A percentile compares a stretch with the other conserved stretches of the same genome.
phyloP scores from a whole-genome alignment of 352 stramenopile genomes.

The Thalassiosira exigua region DNA sequence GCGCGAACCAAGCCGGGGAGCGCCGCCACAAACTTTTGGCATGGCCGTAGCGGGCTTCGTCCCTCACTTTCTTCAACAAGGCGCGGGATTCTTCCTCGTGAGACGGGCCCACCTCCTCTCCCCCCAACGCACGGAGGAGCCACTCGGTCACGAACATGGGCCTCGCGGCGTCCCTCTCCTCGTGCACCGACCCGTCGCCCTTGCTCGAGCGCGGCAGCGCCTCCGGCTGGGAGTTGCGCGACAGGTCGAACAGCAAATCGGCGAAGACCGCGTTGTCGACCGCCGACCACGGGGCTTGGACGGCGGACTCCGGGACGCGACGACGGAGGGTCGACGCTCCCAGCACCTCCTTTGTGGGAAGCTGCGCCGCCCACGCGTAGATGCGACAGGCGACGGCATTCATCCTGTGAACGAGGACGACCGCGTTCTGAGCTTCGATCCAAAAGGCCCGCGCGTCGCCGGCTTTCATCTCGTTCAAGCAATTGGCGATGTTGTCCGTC shows the following conservation, averaged over 20 bases:
- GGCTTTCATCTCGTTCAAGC: not conserved
- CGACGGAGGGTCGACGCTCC: not conserved
- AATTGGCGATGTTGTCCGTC: not conserved
- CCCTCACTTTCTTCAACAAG: slow-evolving; percentile 21
- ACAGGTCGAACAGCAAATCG: slow-evolving; percentile 4
- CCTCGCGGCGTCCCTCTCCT: not conserved
- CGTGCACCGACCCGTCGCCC: not conserved
- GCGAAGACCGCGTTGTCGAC: slow-evolving; percentile 3
- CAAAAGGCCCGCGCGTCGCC: slow-evolving; percentile 2
- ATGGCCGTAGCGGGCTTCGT: slow-evolving; percentile 23
- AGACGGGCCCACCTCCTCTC: not conserved
- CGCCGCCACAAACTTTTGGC: slow-evolving; percentile 8
- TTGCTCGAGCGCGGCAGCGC: not conserved
- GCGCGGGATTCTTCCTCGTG: not conserved
- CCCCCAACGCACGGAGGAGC: slow-evolving; percentile 5
- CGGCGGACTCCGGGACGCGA: slow-evolving; percentile 10
- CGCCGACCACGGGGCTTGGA: not conserved
- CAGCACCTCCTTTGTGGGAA: slow-evolving; percentile 8
- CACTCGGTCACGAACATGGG: slow-evolving; percentile 18
- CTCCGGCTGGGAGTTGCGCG: slow-evolving; percentile 3
- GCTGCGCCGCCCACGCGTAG: slow-evolving; percentile 13
- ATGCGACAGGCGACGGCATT: slow-evolving; percentile 6
- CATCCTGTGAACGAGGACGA: slow-evolving; percentile 9
- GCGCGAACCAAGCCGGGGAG: no score
- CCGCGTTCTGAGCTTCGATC: slow-evolving; percentile 10